phyloP scores from a whole-genome alignment of 805 yeast species.

The Cyberlindnera petersonii region DNA sequence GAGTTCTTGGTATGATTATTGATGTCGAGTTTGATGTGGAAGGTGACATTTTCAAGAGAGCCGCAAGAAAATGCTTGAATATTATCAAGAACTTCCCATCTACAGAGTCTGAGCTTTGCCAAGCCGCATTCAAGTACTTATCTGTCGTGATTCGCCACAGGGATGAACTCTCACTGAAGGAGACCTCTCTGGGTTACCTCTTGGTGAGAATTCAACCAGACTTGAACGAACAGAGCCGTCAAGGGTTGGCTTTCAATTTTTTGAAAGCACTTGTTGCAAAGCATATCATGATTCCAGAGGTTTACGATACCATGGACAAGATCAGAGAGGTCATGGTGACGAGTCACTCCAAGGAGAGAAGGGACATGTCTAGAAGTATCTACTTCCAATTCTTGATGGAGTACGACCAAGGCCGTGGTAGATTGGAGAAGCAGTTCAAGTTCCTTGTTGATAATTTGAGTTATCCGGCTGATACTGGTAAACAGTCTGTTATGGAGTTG shows the following conservation, averaged over 20 bases:
- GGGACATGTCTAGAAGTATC: conserved; percentile 80
- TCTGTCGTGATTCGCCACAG: conserved; percentile 70
- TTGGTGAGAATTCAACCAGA: conserved; percentile 77
- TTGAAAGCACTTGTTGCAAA: conserved; percentile 72
- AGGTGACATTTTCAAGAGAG: conserved; percentile 47
- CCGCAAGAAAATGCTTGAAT: conserved; percentile 56
- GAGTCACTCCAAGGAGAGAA: conserved; percentile 74
- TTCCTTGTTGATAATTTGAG: conserved; percentile 74
- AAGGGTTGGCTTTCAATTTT: conserved; percentile 83
- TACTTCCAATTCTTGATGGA: conserved; percentile 87
- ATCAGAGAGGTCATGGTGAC: conserved; percentile 86
- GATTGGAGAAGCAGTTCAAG: conserved; percentile 77
- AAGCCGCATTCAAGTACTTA: conserved; percentile 69
- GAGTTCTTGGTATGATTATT: conserved; percentile 55
- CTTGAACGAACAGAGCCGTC: conserved; percentile 82
- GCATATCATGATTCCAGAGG: conserved; percentile 76
- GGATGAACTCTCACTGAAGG: conserved; percentile 60
- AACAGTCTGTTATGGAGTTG: conserved; percentile 88
- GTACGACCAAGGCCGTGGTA: conserved; percentile 88
- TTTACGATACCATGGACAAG: conserved; percentile 82
- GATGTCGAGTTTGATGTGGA: conserved; percentile 58
- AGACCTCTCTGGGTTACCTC: conserved; percentile 68
- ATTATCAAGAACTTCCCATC: conserved; percentile 73
- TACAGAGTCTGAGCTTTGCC: conserved; percentile 76
- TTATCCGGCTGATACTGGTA: conserved; percentile 82